phyloP scores from a whole-genome alignment of 352 stramenopile species.

The Phytophthora fragariaefolia region DNA sequence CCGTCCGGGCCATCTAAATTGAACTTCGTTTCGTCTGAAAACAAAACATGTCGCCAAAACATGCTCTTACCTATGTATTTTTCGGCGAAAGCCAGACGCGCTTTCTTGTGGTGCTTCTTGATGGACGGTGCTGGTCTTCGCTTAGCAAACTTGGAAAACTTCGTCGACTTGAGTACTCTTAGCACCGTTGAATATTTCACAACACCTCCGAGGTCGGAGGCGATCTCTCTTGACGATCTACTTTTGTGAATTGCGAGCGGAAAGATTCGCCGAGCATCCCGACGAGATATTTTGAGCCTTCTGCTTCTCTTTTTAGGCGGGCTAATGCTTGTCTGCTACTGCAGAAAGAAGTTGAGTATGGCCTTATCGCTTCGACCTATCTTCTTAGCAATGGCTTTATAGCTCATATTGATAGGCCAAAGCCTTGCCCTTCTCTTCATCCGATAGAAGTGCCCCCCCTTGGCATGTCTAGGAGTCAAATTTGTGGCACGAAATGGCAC shows the following conservation, averaged over 20 bases:
- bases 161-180: not conserved
- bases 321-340: not conserved
- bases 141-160: conserved; percentile 20
- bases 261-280: not conserved
- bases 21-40: conserved; percentile 20
- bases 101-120: conserved; percentile 17
- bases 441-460: not conserved
- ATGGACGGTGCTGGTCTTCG: conserved; percentile 4
- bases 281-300: not conserved
- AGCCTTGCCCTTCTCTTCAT: not conserved
- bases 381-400: not conserved
- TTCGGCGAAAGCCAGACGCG: not conserved
- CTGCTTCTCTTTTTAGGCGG: not conserved
- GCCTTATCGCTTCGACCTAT: not conserved
- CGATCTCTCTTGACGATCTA: not conserved
- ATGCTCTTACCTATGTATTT: not conserved
- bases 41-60: conserved; percentile 11
- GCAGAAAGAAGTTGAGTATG: not conserved
- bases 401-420: not conserved
- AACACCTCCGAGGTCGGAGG: not conserved
- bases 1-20: conserved; percentile 17
- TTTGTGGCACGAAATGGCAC: no score
- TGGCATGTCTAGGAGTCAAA: not conserved
- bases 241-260: not conserved
- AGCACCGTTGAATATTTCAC: conserved; percentile 8